These are phyloP conservation scores for Monosporascus sp. DNA, from an alignment of 2,329 filamentous ascomycete genomes.

Conservation along the genomic window DNA sequence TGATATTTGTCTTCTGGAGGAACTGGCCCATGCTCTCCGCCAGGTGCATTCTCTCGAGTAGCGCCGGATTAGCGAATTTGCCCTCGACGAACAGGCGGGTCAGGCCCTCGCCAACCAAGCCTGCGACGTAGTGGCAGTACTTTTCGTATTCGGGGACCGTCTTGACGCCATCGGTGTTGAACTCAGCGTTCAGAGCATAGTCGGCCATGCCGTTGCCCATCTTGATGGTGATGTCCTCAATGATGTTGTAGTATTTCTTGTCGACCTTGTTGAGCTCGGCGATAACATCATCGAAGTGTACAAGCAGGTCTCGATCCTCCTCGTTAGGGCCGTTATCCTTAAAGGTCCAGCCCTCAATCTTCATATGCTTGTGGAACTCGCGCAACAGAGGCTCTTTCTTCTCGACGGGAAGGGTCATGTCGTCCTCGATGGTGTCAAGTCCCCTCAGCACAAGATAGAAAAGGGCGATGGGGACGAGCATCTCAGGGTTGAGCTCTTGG, in stretches of 20 bases:
- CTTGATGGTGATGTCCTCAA: conserved; percentile 85
- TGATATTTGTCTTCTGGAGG: conserved; percentile 97
- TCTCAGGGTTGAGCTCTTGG: conserved; percentile 89
- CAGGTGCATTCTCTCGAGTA: conserved; percentile 73
- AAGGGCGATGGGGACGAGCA: conserved; percentile 80
- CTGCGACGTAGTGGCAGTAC: conserved; percentile 98
- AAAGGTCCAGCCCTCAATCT: conserved; percentile 87
- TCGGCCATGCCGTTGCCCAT: conserved; percentile 99
- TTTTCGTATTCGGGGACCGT: conserved; percentile 87
- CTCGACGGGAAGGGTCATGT: conserved; percentile 81
- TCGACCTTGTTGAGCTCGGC: conserved; percentile 86
- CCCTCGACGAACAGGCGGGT: conserved; percentile 87
- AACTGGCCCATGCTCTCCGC: conserved; percentile 97
- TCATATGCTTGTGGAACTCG: conserved; percentile 73
- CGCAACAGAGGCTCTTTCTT: conserved; percentile 84
- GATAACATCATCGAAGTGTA: conserved; percentile 86
- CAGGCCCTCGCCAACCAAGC: conserved; percentile 90
- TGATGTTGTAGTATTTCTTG: conserved; percentile 75
- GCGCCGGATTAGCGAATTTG: conserved; percentile 77
- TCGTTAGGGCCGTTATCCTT: conserved; percentile 80
- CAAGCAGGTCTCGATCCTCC: conserved; percentile 88
- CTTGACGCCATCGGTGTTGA: conserved; percentile 67
- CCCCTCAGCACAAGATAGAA: conserved; percentile 93
- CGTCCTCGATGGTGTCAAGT: conserved; percentile 97
- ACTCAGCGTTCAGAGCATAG: conserved; percentile 79